Conservation (phyloP, 345 rosid genomes). For the Linum usitatissimum region DNA sequence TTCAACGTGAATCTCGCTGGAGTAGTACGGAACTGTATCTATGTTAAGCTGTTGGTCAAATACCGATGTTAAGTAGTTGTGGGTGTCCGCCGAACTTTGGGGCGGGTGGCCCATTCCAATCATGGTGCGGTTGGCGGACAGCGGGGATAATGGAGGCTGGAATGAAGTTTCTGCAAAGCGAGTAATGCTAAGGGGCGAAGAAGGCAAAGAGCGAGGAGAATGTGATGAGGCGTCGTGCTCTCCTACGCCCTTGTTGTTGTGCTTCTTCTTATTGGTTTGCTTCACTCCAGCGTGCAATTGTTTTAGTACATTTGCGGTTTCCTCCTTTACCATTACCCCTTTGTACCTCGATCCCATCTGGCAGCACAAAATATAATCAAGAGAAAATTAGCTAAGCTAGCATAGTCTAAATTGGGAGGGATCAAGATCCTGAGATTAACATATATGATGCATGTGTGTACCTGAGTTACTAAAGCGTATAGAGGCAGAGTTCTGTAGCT, state of each 20-base stretch:
- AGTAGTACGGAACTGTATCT: too few species aligned
- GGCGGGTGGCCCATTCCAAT: too few species aligned
- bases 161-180: slow-evolving; percentile 2
- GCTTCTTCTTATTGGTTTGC: slow-evolving; percentile 26
- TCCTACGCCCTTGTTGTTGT: not conserved
- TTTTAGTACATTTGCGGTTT: slow-evolving; percentile 19
- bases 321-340: slow-evolving; percentile 22
- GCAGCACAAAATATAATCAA: not conserved
- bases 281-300: slow-evolving; percentile 27
- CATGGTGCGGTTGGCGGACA: too few species aligned
- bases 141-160: slow-evolving; percentile 6
- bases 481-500: not conserved
- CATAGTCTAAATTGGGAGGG: too few species aligned
- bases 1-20: too few species aligned
- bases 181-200: not conserved
- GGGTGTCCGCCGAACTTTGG: too few species aligned
- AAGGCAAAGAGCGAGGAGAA: not conserved
- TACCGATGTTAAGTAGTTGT: too few species aligned
- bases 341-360: slow-evolving; percentile 40
- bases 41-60: too few species aligned
- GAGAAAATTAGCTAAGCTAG: not conserved
- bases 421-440: too few species aligned
- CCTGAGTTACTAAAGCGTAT: not conserved
- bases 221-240: not conserved
- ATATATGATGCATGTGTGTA: not conserved